These are phyloP conservation scores for Lyophyllum decastes DNA, from an alignment of 768 basidiomycete species.

Conservation along the genomic window DNA sequence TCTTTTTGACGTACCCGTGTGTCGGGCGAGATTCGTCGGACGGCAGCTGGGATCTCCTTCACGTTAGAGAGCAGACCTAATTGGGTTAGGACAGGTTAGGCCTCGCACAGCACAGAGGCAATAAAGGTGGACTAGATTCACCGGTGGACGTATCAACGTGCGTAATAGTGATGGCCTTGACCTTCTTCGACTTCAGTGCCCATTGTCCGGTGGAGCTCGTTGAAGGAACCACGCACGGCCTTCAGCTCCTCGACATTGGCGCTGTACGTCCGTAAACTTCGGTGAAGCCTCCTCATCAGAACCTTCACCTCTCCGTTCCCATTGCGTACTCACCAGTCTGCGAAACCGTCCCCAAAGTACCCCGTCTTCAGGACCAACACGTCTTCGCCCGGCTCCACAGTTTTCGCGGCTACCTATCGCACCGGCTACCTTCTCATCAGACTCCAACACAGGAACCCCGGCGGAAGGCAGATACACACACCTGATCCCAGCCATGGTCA, in stretches of 20 bases:
- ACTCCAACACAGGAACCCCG: background rate
- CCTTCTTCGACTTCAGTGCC: constrained; percentile 68
- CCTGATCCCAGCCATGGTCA: constrained; percentile 95
- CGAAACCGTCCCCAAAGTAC: constrained; percentile 88
- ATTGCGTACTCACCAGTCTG: constrained; percentile 60
- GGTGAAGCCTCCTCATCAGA: background rate
- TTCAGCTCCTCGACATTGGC: constrained; percentile 75
- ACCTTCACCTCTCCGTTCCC: background rate
- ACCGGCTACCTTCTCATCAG: background rate
- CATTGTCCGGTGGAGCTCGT: constrained; percentile 54
- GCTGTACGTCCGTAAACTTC: constrained; percentile 78
- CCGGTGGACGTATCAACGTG: constrained; percentile 90
- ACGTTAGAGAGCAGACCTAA: constrained; percentile 78
- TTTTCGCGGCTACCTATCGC: constrained; percentile 73
- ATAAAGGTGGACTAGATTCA: constrained; percentile 18
- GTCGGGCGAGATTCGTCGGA: constrained; percentile 72
- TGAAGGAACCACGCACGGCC: constrained; percentile 68
- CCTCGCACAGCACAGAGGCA: background rate
- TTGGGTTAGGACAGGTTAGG: background rate
- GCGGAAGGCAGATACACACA: constrained; percentile 19
- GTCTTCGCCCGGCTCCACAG: constrained; percentile 71
- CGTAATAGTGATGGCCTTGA: constrained; percentile 83
- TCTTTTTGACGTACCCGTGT: constrained; percentile 54
- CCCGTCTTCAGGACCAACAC: constrained; percentile 83
- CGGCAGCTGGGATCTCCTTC: constrained; percentile 64